phyloP scores from a whole-genome alignment of 495 filamentous ascomycete genomes.

The Neurospora cerealis region DNA sequence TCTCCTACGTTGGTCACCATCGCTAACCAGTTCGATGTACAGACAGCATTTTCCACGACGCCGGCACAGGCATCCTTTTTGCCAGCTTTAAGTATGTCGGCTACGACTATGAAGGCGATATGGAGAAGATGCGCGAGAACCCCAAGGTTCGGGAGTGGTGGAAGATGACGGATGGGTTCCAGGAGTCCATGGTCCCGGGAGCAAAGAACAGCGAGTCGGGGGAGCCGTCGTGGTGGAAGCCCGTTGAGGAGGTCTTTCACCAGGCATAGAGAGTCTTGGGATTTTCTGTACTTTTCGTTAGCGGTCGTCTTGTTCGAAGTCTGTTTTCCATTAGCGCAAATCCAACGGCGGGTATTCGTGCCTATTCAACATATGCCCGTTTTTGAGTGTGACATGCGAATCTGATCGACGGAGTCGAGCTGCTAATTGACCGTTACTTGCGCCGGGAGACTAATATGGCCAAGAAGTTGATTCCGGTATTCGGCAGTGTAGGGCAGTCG shows the following conservation, averaged over 20 bases:
- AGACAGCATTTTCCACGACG: conserved; percentile 68
- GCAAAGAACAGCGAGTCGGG: conserved; percentile 53
- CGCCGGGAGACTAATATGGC: background rate
- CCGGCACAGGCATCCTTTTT: conserved; percentile 51
- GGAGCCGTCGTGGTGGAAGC: conserved; percentile 59
- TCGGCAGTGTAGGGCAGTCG: background rate
- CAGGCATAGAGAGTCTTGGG: conserved; percentile 30
- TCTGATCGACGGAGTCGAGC: background rate
- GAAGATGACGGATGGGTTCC: conserved; percentile 65
- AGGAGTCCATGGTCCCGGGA: conserved; percentile 51
- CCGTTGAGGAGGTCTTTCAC: conserved; percentile 63
- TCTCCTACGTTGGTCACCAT: background rate
- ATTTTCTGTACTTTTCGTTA: background rate
- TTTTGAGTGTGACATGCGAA: background rate
- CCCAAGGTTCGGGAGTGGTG: conserved; percentile 69
- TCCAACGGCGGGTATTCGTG: background rate
- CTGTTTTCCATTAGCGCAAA: background rate
- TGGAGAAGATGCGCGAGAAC: conserved; percentile 60
- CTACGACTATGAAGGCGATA: conserved; percentile 56
- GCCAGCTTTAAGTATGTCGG: conserved; percentile 68
- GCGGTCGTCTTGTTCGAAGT: background rate
- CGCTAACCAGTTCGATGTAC: background rate
- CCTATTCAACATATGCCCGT: background rate
- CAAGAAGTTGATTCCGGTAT: background rate
- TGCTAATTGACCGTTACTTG: background rate